Percentiles rank a stretch among this genome's conserved stretches.
These are phyloP conservation scores for Alternaria conjuncta DNA, from an alignment of 2,329 filamentous ascomycete species.

Conservation along the genomic window DNA sequence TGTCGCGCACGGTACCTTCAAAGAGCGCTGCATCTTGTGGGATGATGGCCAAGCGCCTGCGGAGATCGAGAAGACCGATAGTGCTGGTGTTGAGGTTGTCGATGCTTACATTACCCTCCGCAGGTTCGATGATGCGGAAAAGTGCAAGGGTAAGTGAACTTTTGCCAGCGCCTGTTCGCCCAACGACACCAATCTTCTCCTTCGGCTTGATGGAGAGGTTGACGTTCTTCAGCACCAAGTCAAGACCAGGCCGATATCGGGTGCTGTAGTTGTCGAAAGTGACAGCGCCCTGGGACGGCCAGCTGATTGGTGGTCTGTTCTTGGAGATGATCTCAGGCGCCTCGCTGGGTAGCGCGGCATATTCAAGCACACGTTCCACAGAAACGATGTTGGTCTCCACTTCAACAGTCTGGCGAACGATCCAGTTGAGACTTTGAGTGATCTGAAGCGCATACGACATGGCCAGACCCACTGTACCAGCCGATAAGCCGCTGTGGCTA, in stretches of 20 bases:
- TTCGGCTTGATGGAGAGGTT: constrained; percentile 91
- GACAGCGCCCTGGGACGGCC: constrained; percentile 88
- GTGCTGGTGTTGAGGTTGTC: constrained; percentile 87
- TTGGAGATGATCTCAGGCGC: constrained; percentile 92
- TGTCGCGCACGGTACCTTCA: constrained; percentile 90
- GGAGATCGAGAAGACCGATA: constrained; percentile 88
- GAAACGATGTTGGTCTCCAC: constrained; percentile 99
- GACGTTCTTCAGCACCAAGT: constrained; percentile 92
- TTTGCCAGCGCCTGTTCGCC: constrained; percentile 94
- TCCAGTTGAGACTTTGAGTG: constrained; percentile 97
- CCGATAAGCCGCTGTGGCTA: constrained; percentile 66
- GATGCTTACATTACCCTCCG: constrained; percentile 82
- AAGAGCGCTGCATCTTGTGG: constrained; percentile 97
- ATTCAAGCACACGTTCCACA: constrained; percentile 96
- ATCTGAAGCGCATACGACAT: constrained; percentile 99
- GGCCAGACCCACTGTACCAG: constrained; percentile 84
- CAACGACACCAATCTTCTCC: constrained; percentile 98
- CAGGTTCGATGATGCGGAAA: constrained; percentile 94
- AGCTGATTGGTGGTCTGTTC: constrained; percentile 84
- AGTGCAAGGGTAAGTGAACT: constrained; percentile 90
- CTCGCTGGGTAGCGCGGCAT: constrained; percentile 88
- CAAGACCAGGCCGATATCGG: constrained; percentile 86
- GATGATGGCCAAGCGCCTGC: constrained; percentile 91
- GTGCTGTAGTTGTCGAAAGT: constrained; percentile 94
- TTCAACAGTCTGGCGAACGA: constrained; percentile 96